Conservation (phyloP, 1,139 yeast genomes). For the Suhomyces coccinellae region DNA sequence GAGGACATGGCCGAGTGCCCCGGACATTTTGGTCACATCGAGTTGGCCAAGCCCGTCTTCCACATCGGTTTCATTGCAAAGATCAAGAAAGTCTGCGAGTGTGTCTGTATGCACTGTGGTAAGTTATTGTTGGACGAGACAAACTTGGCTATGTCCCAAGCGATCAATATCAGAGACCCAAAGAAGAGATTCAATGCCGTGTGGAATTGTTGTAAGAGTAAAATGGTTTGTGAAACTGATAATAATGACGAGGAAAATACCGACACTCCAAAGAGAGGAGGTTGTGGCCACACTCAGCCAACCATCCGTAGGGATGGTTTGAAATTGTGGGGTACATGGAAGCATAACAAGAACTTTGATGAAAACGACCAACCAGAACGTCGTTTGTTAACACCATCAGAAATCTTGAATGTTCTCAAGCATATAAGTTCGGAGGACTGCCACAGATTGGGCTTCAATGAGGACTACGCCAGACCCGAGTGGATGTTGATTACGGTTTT, state of each 20-base stretch:
- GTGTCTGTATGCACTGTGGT: constrained; percentile 99
- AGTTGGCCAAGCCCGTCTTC: constrained; percentile 96
- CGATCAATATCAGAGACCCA: constrained; percentile 87
- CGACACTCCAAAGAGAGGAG: constrained; percentile 69
- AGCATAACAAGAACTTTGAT: constrained; percentile 73
- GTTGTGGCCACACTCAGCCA: constrained; percentile 98
- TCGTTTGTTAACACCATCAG: constrained; percentile 83
- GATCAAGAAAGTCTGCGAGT: constrained; percentile 92
- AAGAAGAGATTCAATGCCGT: constrained; percentile 95
- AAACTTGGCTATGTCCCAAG: constrained; percentile 84
- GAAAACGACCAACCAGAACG: constrained; percentile 92
- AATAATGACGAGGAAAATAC: constrained; percentile 62
- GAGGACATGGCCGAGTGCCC: constrained; percentile 99
- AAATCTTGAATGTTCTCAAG: constrained; percentile 85
- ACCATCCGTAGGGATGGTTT: constrained; percentile 94
- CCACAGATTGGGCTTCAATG: constrained; percentile 79
- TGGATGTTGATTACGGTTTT: constrained; percentile 96
- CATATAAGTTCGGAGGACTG: constrained; percentile 89
- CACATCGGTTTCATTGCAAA: constrained; percentile 94
- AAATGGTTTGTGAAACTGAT: constrained; percentile 95
- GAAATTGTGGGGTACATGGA: constrained; percentile 97
- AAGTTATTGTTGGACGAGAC: constrained; percentile 85
- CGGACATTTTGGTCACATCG: constrained; percentile 99
- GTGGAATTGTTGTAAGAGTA: constrained; percentile 88
- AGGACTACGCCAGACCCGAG: constrained; percentile 97